Base-by-base conservation (phyloP, 2,329 filamentous ascomycete species). In the Pseudogymnoascus sp. region DNA sequence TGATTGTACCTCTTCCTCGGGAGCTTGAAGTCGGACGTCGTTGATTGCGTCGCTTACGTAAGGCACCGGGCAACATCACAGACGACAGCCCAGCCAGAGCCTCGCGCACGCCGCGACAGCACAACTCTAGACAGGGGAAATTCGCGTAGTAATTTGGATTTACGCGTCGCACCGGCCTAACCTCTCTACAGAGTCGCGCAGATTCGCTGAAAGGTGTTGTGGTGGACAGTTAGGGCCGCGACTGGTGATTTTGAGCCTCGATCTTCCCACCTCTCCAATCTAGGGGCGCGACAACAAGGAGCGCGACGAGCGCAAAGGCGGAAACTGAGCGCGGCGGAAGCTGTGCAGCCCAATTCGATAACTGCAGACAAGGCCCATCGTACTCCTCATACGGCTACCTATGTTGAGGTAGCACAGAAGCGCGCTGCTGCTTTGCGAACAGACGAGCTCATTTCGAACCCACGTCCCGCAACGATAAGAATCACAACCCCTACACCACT, bases 91-190 rank as follows among this genome's bases (percentile, higher is more conserved):
- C 62, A 61, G 59, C 33, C n/a, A 59, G 35, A 29, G 53, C 26
- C 60, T 42, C 19, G 35, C 15, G 17, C 40, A 44, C 33, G 26
- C 29, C 38, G 37, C 40, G 65, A 66, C 68, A 70, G 65, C 64
- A 66, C 66, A 70, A 69, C 67, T 65, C 61, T 69, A 70, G n/a
- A 60, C 65, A 60, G 63, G 56, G 60, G 67, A 70, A 68, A 69
- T 60, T 40, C 64, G 62, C 63, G 63, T 62, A 68, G 67, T 62
- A 68, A 70, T 65, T 68, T 71, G 67, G 61, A 68, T 71, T 64
- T 67, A 73, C 72, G 72, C 70, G 71, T 72, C 71, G 67, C 66
- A 72, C 69, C 65, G 42, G 64, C 62, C 26, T 65, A 59, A 56
- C 63, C 66, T 46, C 66, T 66, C 15, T 67, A 65, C 31, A 65